phyloP scores from a whole-genome alignment of 2,329 filamentous ascomycete genomes.

The Colletotrichum eleusines region DNA sequence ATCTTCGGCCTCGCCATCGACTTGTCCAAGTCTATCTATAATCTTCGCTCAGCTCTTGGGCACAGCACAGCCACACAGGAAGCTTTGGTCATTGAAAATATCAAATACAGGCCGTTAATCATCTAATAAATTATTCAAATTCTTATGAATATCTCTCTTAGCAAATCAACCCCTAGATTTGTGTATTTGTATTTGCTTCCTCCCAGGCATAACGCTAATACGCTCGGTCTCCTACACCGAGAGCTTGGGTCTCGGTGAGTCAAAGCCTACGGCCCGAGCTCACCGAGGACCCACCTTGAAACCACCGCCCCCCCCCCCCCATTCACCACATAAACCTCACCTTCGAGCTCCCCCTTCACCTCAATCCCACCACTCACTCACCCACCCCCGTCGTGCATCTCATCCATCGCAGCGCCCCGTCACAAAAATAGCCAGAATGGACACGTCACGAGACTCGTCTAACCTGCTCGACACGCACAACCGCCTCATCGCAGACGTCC shows the following conservation, averaged over 20 bases:
- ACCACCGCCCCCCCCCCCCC: neutral
- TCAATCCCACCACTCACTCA: neutral
- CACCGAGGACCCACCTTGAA: constrained; percentile 16
- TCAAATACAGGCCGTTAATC: accelerated
- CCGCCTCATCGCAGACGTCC: constrained; percentile 59
- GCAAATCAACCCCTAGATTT: too few relatives aligned
- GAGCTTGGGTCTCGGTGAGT: neutral
- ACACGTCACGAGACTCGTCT: constrained; percentile 39
- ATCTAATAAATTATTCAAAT: too few relatives aligned
- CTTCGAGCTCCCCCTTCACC: neutral
- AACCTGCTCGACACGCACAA: constrained; percentile 55
- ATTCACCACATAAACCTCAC: neutral
- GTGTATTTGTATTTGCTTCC: too few relatives aligned
- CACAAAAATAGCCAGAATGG: constrained; percentile 13
- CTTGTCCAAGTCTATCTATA: too few relatives aligned
- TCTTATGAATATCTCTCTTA: too few relatives aligned
- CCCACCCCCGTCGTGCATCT: neutral
- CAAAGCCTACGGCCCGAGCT: neutral
- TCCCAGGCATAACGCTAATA: neutral
- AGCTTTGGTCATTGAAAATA: too few relatives aligned
- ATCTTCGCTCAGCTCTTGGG: too few relatives aligned
- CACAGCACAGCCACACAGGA: too few relatives aligned
- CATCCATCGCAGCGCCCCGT: neutral
- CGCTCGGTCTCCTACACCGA: neutral
- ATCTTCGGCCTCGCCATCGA: too few relatives aligned